Evolutionary conservation across 306 rosid species (phyloP).

Genomic region (Prunus mongolica): DNA sequence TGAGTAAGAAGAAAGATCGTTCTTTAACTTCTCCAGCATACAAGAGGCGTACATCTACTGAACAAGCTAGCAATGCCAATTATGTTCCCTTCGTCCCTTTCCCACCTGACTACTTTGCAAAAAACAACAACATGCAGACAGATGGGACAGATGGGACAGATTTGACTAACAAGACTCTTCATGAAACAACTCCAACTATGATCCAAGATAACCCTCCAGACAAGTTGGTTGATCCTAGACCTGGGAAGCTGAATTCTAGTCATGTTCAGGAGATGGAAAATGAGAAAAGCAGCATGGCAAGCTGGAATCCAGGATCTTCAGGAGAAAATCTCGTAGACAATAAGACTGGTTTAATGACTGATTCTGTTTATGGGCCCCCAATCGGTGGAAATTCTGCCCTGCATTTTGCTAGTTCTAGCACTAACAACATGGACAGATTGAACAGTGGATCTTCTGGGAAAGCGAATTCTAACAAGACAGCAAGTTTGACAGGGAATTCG

Average conservation of each 20-base stretch:
- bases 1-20: slow-evolving; percentile 85
- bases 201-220: slow-evolving; percentile 26
- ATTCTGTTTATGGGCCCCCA: slow-evolving; percentile 19
- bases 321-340: slow-evolving; percentile 26
- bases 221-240: slow-evolving; percentile 25
- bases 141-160: slow-evolving; percentile 37
- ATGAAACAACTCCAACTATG: slow-evolving; percentile 32
- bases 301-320: slow-evolving; percentile 23
- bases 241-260: slow-evolving; percentile 12
- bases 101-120: slow-evolving; percentile 85
- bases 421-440: slow-evolving; percentile 3
- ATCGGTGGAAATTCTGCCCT: slow-evolving; percentile 28
- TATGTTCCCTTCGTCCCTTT: slow-evolving; percentile 92
- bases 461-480: slow-evolving; percentile 12
- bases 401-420: slow-evolving; percentile 18
- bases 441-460: slow-evolving; percentile 10
- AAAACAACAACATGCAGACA: slow-evolving; percentile 45
- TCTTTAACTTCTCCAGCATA: slow-evolving; percentile 83
- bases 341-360: slow-evolving; percentile 4
- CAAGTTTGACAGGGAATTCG: slow-evolving; percentile 31
- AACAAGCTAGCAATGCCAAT: slow-evolving; percentile 57
- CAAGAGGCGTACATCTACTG: slow-evolving; percentile 70
- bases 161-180: slow-evolving; percentile 24
- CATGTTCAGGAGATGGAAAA: slow-evolving; percentile 17
- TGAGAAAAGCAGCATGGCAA: slow-evolving; percentile 17